Conservation (phyloP, 2,329 filamentous ascomycete species). For the Epichloe uncinata region DNA sequence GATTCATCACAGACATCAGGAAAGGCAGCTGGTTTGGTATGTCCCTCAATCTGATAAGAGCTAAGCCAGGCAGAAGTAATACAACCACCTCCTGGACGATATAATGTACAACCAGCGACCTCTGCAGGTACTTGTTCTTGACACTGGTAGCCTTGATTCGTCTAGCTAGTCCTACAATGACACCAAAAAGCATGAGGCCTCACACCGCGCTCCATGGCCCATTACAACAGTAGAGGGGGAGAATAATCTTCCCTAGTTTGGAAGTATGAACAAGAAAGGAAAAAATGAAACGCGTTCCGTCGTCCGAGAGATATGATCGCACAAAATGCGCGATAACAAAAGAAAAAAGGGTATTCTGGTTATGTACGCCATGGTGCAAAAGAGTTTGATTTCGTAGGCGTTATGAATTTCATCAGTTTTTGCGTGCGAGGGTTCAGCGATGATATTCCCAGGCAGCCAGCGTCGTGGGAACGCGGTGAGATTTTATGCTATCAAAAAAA, state of each 20-base stretch:
- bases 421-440: neutral
- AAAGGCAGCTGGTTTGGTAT: neutral
- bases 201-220: slow-evolving; percentile 6
- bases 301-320: slow-evolving; percentile 15
- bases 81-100: slow-evolving; percentile 7
- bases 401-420: neutral
- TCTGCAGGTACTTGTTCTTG: slow-evolving; percentile 4
- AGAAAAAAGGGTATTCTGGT: slow-evolving; percentile 5
- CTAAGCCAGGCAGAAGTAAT: neutral
- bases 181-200: slow-evolving; percentile 7
- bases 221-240: slow-evolving; percentile 7
- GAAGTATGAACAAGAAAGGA: slow-evolving; percentile 11
- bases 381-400: neutral
- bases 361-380: slow-evolving; percentile 1
- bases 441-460: neutral
- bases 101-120: slow-evolving; percentile 10
- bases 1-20: neutral
- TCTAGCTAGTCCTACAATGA: slow-evolving; percentile 10
- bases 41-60: slow-evolving; percentile 4
- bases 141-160: neutral
- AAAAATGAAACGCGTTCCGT: slow-evolving; percentile 8
- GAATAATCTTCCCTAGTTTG: slow-evolving; percentile 1
- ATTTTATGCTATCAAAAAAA: neutral
- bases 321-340: slow-evolving; percentile 1
- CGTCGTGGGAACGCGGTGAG: slow-evolving; percentile 9